Evolutionary conservation across 225 moss, liverwort and hornwort genomes (phyloP).

Genomic region (Ulota crispa): DNA sequence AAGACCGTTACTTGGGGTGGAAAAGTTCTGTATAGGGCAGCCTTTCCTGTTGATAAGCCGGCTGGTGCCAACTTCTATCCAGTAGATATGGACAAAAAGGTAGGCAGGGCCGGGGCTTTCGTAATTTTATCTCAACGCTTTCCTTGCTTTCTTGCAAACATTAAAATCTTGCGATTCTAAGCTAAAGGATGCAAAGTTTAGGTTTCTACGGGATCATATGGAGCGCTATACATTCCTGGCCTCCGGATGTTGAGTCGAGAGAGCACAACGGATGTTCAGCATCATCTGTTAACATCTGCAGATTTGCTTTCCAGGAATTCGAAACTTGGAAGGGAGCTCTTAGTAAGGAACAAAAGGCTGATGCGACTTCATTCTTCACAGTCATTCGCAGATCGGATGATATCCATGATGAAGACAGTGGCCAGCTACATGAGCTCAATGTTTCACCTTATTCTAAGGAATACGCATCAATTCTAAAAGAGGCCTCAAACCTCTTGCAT

Average conservation of each 20-base stretch:
- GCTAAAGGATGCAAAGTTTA: background rate
- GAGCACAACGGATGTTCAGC: slow-evolving; percentile 15
- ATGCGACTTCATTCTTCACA: slow-evolving; percentile 78
- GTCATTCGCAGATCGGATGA: slow-evolving; percentile 71
- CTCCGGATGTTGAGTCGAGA: slow-evolving; percentile 4
- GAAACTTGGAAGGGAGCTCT: slow-evolving; percentile 71
- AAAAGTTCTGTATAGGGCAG: slow-evolving; percentile 66
- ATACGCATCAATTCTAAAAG: slow-evolving; percentile 55
- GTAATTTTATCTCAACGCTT: background rate
- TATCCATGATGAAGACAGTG: slow-evolving; percentile 39
- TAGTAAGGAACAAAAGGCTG: slow-evolving; percentile 61
- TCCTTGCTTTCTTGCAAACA: slow-evolving; percentile 3
- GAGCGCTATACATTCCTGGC: slow-evolving; percentile 1
- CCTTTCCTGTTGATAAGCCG: slow-evolving; percentile 70
- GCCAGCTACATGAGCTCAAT: slow-evolving; percentile 63
- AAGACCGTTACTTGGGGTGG: slow-evolving; percentile 55
- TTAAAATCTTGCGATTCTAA: background rate
- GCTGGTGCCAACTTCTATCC: slow-evolving; percentile 89
- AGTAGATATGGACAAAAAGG: slow-evolving; percentile 85
- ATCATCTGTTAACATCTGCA: slow-evolving; percentile 21
- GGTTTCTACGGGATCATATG: background rate
- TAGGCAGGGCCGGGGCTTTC: slow-evolving; percentile 20
- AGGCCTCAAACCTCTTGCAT: slow-evolving; percentile 69
- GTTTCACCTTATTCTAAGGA: slow-evolving; percentile 70
- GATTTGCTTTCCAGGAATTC: slow-evolving; percentile 64